These are phyloP conservation scores for Carnegiea gigantea DNA, from an alignment of 179 eudicot genomes.

Conservation along the genomic window DNA sequence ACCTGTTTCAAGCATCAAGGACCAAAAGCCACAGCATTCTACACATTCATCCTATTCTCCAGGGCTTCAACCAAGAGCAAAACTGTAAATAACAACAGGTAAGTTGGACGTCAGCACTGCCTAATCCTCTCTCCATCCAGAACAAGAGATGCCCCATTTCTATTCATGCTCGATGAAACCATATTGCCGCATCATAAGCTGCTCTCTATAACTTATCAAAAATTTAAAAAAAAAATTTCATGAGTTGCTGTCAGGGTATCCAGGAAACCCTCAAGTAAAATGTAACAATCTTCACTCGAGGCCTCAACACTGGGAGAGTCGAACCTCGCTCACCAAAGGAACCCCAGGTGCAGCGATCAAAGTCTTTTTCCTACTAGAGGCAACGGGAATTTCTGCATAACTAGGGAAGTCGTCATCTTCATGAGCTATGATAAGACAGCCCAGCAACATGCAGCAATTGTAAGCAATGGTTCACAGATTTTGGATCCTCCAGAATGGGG, in stretches of 20 bases:
- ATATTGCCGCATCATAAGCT: background rate
- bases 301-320: background rate
- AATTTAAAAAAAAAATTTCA: background rate
- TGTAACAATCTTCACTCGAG: background rate
- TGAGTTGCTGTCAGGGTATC: background rate
- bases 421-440: background rate
- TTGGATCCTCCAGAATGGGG: background rate
- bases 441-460: background rate
- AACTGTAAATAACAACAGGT: background rate
- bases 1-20: slow-evolving; percentile 6
- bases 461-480: background rate
- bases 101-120: background rate
- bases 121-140: background rate
- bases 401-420: background rate
- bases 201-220: background rate
- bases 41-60: background rate
- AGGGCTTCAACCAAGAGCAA: background rate
- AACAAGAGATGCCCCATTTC: slow-evolving; percentile 4
- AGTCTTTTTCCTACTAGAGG: background rate
- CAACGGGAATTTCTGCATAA: background rate
- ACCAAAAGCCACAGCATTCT: background rate
- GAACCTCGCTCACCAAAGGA: slow-evolving; percentile 1
- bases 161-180: background rate
- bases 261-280: background rate
- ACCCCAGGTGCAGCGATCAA: background rate